Conservation (phyloP, 129 eudicot genomes). For the Kitagawia praeruptora region DNA sequence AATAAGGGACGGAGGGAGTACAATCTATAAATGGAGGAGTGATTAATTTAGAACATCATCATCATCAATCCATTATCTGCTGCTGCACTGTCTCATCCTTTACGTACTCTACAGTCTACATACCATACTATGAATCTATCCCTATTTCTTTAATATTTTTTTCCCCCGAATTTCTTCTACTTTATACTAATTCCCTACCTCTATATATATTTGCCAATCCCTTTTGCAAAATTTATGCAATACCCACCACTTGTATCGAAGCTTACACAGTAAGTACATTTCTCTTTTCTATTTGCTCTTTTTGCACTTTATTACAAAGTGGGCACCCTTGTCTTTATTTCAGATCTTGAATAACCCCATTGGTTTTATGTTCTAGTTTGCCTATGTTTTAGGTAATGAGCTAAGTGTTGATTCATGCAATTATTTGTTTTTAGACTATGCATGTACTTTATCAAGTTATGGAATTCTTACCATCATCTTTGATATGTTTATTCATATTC, state of each 20-base stretch:
- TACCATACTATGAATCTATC: neutral
- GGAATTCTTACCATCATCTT: neutral
- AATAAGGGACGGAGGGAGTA: no score
- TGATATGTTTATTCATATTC: neutral
- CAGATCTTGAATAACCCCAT: neutral
- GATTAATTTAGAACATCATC: neutral
- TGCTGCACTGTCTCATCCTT: no score
- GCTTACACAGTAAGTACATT: constrained; percentile 16
- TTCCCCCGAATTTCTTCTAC: neutral
- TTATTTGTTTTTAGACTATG: no score
- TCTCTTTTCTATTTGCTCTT: neutral
- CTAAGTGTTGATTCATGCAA: neutral
- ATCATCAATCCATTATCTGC: constrained; percentile 2
- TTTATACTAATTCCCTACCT: neutral
- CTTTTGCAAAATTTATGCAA: neutral
- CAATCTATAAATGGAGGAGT: no score
- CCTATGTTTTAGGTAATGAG: neutral
- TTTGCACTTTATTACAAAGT: neutral
- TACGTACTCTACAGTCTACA: neutral
- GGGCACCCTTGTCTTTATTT: neutral
- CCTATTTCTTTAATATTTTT: neutral
- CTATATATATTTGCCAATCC: neutral
- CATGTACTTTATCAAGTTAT: neutral
- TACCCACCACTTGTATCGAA: neutral
- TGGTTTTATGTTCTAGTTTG: neutral